A percentile compares a stretch with the other conserved stretches of the same genome.
These are phyloP conservation scores for Harrya chromipes DNA, from an alignment of 768 basidiomycete genomes.

Conservation along the genomic window DNA sequence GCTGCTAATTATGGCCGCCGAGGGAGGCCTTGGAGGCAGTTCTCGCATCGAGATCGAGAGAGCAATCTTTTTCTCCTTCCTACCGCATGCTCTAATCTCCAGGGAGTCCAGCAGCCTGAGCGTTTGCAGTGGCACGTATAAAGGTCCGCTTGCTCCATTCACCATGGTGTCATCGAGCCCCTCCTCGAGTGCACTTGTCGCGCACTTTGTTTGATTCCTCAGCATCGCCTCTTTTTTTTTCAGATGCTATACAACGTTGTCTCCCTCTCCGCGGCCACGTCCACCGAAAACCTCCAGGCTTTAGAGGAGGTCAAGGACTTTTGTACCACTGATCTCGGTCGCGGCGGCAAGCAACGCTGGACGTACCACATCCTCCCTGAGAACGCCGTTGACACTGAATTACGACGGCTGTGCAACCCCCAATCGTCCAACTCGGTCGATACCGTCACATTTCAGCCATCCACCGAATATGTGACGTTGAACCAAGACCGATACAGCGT, in stretches of 20 bases:
- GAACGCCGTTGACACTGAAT: constrained; percentile 36
- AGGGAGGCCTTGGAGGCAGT: constrained; percentile 16
- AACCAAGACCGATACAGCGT: constrained; percentile 42
- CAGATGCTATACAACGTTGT: constrained; percentile 36
- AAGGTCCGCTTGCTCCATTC: constrained; percentile 10
- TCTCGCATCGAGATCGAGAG: constrained; percentile 13
- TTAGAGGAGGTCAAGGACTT: constrained; percentile 54
- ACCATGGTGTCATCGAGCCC: constrained; percentile 13
- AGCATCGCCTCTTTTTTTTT: neutral
- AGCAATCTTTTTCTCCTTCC: constrained; percentile 2
- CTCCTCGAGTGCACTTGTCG: constrained; percentile 6
- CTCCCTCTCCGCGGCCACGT: constrained; percentile 42
- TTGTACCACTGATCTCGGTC: constrained; percentile 51
- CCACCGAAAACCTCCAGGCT: constrained; percentile 46
- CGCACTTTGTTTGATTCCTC: neutral
- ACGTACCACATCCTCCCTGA: constrained; percentile 49
- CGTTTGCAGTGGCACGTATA: constrained; percentile 16
- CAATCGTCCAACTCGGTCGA: constrained; percentile 34
- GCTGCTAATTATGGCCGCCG: constrained; percentile 24
- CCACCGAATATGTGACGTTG: constrained; percentile 31
- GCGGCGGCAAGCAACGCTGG: constrained; percentile 49
- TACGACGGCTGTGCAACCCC: constrained; percentile 38
- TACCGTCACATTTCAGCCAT: constrained; percentile 44
- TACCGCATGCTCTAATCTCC: constrained; percentile 17
- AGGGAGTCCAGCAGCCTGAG: constrained; percentile 5